A percentile compares a stretch with the other conserved stretches of the same genome.
Conservation (phyloP, 257 asterid genomes). For the Nicotiana sylvestris region DNA sequence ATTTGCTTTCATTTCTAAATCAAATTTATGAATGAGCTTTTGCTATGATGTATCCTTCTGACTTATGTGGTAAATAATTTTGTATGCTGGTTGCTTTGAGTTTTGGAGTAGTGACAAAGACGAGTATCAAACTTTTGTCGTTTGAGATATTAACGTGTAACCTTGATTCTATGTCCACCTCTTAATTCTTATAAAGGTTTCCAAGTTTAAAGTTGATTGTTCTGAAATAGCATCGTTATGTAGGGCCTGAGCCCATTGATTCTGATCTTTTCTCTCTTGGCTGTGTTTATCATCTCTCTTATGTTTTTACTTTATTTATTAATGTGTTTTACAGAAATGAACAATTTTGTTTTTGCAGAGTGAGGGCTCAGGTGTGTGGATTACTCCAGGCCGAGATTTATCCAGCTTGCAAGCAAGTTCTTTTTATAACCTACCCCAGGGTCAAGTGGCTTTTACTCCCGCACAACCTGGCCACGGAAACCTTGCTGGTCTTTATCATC, state of each 20-base stretch:
- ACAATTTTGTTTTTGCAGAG: constrained; percentile 40
- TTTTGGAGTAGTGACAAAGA: not conserved
- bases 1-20: not conserved
- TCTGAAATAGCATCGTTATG: not conserved
- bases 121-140: not conserved
- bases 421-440: constrained; percentile 73
- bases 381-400: constrained; percentile 61
- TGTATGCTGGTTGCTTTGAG: not conserved
- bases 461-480: constrained; percentile 74
- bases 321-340: not conserved
- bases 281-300: not conserved
- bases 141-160: not conserved
- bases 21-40: not conserved
- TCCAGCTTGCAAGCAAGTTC: constrained; percentile 71
- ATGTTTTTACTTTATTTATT: not conserved
- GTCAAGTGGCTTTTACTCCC: constrained; percentile 73
- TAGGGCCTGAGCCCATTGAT: not conserved
- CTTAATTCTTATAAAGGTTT: not conserved
- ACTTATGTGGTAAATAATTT: not conserved
- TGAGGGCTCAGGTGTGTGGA: constrained; percentile 80
- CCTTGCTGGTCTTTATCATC: constrained; percentile 71
- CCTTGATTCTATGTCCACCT: not conserved
- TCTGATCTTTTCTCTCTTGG: not conserved
- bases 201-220: not conserved
- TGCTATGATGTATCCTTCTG: not conserved